A percentile compares a stretch with the other conserved stretches of the same genome.
Evolutionary conservation across 2,329 filamentous ascomycete genomes (phyloP).

Genomic region (Pyricularia pennisetigena): DNA sequence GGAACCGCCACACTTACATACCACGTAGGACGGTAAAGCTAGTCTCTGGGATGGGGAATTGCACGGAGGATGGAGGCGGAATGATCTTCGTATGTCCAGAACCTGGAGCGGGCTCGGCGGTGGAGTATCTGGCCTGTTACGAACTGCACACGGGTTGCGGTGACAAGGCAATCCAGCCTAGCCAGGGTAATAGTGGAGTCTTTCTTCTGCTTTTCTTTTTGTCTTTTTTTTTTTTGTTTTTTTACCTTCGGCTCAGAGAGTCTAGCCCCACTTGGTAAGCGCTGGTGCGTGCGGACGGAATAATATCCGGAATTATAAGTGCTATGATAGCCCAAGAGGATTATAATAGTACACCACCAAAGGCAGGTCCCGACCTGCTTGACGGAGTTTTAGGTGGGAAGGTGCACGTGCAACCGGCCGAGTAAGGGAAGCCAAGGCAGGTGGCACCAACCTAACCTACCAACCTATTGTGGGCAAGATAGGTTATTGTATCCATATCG

Average conservation of each 20-base stretch:
- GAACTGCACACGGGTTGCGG: background rate
- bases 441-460: background rate
- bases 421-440: background rate
- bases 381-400: background rate
- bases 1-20: background rate
- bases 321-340: background rate
- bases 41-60: background rate
- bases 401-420: background rate
- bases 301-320: background rate
- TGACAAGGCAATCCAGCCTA: constrained; percentile 23
- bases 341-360: background rate
- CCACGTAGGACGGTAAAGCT: background rate
- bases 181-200: background rate
- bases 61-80: background rate
- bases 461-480: background rate
- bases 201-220: background rate
- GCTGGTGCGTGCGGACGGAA: background rate
- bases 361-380: background rate
- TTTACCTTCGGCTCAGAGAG: background rate
- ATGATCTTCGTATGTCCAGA: background rate
- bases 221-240: background rate
- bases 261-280: background rate
- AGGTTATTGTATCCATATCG: too few species aligned
- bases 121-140: background rate
- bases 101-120: background rate